Evolutionary conservation across 2,329 filamentous ascomycete genomes (phyloP).

Genomic region (Scolecobasidium constrictum): DNA sequence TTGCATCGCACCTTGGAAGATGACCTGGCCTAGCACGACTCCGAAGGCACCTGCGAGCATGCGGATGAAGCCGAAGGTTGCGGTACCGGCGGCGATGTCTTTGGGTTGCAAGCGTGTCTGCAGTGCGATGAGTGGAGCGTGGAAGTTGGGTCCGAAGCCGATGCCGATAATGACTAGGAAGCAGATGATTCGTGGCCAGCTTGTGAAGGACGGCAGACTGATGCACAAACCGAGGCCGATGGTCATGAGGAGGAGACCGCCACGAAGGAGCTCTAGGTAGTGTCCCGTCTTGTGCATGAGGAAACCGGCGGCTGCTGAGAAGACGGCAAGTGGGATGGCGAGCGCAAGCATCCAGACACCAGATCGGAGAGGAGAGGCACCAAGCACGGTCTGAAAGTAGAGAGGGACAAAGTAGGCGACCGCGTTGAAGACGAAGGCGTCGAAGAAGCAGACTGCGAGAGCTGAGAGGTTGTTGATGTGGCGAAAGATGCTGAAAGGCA

Average conservation of each 20-base stretch:
- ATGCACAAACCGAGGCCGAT: conserved; percentile 56
- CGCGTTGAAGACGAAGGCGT: conserved; percentile 50
- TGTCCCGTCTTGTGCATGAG: conserved; percentile 53
- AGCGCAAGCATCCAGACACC: conserved; percentile 14
- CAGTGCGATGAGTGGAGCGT: conserved; percentile 51
- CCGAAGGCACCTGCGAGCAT: conserved; percentile 54
- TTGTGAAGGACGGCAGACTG: conserved; percentile 35
- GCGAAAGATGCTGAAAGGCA: conserved; percentile 53
- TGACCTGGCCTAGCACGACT: conserved; percentile 59
- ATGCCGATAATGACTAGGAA: conserved; percentile 54
- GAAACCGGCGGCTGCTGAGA: conserved; percentile 32
- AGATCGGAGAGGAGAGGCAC: conserved; percentile 12
- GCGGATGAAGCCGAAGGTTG: conserved; percentile 51
- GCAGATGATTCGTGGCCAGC: conserved; percentile 26
- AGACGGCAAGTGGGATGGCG: conserved; percentile 15
- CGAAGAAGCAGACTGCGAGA: conserved; percentile 38
- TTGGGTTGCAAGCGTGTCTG: conserved; percentile 46
- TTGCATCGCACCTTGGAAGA: conserved; percentile 60
- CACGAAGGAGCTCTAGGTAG: conserved; percentile 51
- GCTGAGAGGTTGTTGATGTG: conserved; percentile 45
- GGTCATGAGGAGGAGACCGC: conserved; percentile 47
- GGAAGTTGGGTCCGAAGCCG: conserved; percentile 54
- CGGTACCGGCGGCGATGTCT: conserved; percentile 51
- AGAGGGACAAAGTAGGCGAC: conserved; percentile 59
- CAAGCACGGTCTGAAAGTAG: conserved; percentile 16